Evolutionary conservation across 495 filamentous ascomycete genomes (phyloP).

Genomic region (Amniculicola lignicola): DNA sequence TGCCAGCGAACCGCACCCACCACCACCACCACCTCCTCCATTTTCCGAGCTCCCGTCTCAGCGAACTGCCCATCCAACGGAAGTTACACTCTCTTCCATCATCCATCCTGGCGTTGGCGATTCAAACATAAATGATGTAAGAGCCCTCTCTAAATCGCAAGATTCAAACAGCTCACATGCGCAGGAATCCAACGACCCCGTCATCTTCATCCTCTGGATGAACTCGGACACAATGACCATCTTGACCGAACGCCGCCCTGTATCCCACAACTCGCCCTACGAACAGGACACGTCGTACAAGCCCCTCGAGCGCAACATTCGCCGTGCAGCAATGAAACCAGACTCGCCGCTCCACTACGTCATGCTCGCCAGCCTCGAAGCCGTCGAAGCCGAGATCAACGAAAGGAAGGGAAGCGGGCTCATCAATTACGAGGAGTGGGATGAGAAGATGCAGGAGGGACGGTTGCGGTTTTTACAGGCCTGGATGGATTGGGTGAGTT

Average conservation of each 20-base stretch:
- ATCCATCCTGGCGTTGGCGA: too few species aligned
- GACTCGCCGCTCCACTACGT: conserved; percentile 2
- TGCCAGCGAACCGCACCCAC: background rate
- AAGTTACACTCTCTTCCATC: too few species aligned
- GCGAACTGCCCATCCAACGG: too few species aligned
- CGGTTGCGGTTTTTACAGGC: conserved; percentile 27
- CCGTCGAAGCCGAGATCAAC: conserved; percentile 25
- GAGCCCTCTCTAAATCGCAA: too few species aligned
- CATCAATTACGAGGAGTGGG: conserved; percentile 27
- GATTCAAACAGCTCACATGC: too few species aligned
- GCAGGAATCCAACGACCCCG: conserved; percentile 16
- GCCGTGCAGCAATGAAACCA: conserved; percentile 4
- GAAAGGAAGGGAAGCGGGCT: conserved; percentile 25
- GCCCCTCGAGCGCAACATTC: conserved; percentile 4
- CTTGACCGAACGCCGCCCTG: background rate
- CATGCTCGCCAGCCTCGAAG: conserved; percentile 15
- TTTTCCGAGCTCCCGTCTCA: too few species aligned
- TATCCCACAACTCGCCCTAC: background rate
- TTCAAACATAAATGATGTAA: too few species aligned
- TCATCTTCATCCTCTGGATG: conserved; percentile 6
- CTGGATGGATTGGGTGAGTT: conserved; percentile 35
- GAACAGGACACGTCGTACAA: conserved; percentile 8
- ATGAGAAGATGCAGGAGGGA: conserved; percentile 7
- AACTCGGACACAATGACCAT: background rate
- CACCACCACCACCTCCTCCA: background rate